Base-by-base conservation (phyloP, 352 stramenopile species). In the Phytophthora boehmeriae region DNA sequence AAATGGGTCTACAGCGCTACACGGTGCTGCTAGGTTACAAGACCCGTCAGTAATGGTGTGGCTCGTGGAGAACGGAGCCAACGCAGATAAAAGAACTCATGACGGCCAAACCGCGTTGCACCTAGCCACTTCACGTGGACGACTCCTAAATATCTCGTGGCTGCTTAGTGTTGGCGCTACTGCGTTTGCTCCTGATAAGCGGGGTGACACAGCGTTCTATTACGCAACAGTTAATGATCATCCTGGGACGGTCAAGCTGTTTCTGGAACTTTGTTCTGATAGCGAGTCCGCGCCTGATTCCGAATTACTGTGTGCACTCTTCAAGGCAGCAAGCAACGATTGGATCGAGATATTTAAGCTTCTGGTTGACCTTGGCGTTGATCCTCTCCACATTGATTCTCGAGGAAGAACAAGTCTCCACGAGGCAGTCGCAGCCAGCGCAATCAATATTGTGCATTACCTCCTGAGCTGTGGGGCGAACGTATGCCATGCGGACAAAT, bases 391-490 rank as follows among this genome's bases (percentile, higher is more conserved):
- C 13, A 5, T 19, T 5, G 50, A 59, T 9, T 32, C 42, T 20
- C 55, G 38, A 28, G 55, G 45, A 36, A 23, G 45, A 4, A 56
- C 16, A 14, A 36, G 35, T 25, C 46, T 58, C 1, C 45, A 64
- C 4, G 28, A 52, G 14, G 56, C 56, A 16, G 19, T 16, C 19
- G 30, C 42, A 11, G 35, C 1, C 16, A 38, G 36, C 9, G 14
- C 46, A n/a, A n/a, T 47, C 5, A 8, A 27, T 4, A n/a, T 34
- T 5, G 34, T 59, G 5, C 6, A 48, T 1, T 17, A 41, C 27
- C n/a, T 64, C 3, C 28, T 64, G 8, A 13, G 23, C 9, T 23
- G 20, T 19, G 56, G 47, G n/a, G 39, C 35, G 8, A 8, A 59
- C 1, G 0, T 35, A 1, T 14, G 52, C 30, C 23, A 46, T 14